Conservation (phyloP, 176 grass and related monocot species). For the Stipa capillata region DNA sequence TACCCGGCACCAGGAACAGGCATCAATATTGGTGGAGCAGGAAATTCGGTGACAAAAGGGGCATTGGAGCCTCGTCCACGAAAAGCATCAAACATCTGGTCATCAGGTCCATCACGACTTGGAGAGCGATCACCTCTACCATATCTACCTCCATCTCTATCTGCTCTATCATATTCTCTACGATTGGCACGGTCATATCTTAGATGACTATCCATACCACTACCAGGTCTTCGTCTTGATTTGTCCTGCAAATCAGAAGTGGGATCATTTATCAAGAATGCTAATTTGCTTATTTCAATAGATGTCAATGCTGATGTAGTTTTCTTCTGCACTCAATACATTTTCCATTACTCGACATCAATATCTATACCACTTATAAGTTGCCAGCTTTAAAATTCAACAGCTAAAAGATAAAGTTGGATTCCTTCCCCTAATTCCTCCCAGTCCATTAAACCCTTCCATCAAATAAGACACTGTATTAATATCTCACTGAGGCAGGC, state of each 20-base stretch:
- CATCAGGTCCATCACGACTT: constrained; percentile 55
- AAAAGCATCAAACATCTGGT: constrained; percentile 78
- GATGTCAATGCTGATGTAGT: neutral
- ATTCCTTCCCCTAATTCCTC: neutral
- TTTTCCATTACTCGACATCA: neutral
- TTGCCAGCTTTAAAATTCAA: neutral
- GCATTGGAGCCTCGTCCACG: constrained; percentile 49
- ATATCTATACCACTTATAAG: neutral
- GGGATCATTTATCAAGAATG: constrained; percentile 5
- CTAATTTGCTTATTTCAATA: neutral
- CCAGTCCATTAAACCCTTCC: neutral
- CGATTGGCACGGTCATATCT: constrained; percentile 62
- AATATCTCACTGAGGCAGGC: neutral
- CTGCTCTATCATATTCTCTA: constrained; percentile 62
- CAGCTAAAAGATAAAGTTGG: neutral
- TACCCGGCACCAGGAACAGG: constrained; percentile 97
- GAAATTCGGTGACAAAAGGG: constrained; percentile 81
- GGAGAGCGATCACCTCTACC: constrained; percentile 57
- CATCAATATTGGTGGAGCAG: constrained; percentile 84
- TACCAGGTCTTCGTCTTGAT: constrained; percentile 47
- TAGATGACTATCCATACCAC: constrained; percentile 48
- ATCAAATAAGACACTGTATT: neutral
- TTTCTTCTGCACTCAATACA: neutral
- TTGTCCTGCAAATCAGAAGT: constrained; percentile 48
- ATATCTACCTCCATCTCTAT: constrained; percentile 73